Evolutionary conservation across 345 rosid species (phyloP).

Genomic region (Gossypium raimondii): DNA sequence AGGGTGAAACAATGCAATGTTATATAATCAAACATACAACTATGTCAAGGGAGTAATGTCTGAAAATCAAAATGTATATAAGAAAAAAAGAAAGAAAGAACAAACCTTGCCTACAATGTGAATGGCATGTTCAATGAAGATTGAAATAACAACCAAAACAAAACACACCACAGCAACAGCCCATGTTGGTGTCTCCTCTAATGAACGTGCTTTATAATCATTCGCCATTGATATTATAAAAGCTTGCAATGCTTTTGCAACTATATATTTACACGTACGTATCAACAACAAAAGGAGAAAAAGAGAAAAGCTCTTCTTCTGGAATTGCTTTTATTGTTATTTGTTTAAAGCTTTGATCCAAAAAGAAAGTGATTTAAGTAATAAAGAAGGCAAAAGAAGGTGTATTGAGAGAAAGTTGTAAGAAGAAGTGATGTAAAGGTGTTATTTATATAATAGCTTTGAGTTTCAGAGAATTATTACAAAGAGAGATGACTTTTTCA

Average conservation of each 20-base stretch:
- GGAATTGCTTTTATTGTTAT: too few species aligned
- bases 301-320: not conserved
- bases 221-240: conserved; percentile 19
- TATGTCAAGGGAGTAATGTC: too few species aligned
- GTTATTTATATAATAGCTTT: too few species aligned
- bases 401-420: too few species aligned
- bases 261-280: too few species aligned
- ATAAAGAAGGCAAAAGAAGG: too few species aligned
- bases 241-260: not conserved
- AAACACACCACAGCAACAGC: conserved; percentile 85
- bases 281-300: not conserved
- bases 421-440: not conserved
- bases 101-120: conserved; percentile 56
- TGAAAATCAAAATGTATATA: too few species aligned
- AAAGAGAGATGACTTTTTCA: too few species aligned
- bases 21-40: too few species aligned
- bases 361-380: not conserved
- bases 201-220: conserved; percentile 26
- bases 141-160: conserved; percentile 62
- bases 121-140: conserved; percentile 60
- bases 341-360: too few species aligned
- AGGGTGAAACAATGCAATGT: not conserved
- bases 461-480: too few species aligned
- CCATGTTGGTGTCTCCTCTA: conserved; percentile 86
- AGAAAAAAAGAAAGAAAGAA: not conserved